Evolutionary conservation across 495 filamentous ascomycete genomes (phyloP).

Genomic region (Astrocystis sublimbata): DNA sequence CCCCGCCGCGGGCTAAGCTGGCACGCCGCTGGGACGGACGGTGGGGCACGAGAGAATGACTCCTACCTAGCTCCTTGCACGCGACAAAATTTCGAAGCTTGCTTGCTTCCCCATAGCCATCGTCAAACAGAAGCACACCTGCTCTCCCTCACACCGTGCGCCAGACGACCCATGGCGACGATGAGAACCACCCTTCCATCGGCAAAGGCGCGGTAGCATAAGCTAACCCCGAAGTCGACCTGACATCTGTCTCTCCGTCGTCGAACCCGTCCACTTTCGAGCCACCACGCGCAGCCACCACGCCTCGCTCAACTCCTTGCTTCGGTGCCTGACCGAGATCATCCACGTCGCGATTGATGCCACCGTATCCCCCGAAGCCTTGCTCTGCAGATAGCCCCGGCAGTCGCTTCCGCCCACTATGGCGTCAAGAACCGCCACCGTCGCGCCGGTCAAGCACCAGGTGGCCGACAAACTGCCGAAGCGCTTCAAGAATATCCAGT

Average conservation of each 20-base stretch:
- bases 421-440: conserved; percentile 19
- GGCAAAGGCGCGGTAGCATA: conserved; percentile 16
- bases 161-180: neutral
- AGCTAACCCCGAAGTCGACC: neutral
- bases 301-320: neutral
- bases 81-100: conserved; percentile 21
- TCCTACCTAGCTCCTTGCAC: conserved; percentile 22
- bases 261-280: neutral
- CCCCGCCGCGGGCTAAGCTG: conserved; percentile 1
- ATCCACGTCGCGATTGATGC: neutral
- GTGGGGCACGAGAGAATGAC: conserved; percentile 36
- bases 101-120: neutral
- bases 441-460: conserved; percentile 71
- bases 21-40: too few relatives aligned
- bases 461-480: conserved; percentile 84
- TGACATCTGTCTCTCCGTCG: too few relatives aligned
- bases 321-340: neutral
- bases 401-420: conserved; percentile 22
- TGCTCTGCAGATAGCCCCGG: neutral
- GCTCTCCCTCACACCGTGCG: neutral
- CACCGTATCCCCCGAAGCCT: neutral
- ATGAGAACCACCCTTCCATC: neutral
- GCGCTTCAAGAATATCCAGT: conserved; percentile 88
- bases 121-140: neutral
- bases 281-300: neutral